Evolutionary conservation across 306 rosid species (phyloP).

Genomic region (Corylus heterophylla): DNA sequence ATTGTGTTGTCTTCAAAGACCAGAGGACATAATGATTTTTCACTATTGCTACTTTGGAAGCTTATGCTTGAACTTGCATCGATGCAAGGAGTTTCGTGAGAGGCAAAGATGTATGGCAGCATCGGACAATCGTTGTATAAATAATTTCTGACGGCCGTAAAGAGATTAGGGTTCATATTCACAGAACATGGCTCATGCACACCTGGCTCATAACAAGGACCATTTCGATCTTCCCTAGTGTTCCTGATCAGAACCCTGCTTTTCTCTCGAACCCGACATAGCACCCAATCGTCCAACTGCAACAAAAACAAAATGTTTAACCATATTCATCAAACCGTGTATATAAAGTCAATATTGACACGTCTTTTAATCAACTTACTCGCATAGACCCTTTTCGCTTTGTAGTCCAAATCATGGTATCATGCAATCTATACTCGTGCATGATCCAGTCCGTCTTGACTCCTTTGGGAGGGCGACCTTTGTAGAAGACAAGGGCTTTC

Average conservation of each 20-base stretch:
- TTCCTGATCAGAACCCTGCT: slow-evolving; percentile 32
- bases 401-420: slow-evolving; percentile 39
- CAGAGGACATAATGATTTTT: slow-evolving; percentile 22
- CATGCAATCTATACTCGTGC: slow-evolving; percentile 74
- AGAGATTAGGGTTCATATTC: slow-evolving; percentile 29
- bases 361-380: slow-evolving; percentile 37
- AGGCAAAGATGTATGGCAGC: slow-evolving; percentile 61
- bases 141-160: slow-evolving; percentile 38
- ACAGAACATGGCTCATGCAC: slow-evolving; percentile 24
- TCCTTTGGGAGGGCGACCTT: slow-evolving; percentile 75
- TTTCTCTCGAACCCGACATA: slow-evolving; percentile 60
- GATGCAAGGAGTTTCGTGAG: slow-evolving; percentile 31
- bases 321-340: too few relatives aligned
- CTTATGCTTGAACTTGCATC: slow-evolving; percentile 39
- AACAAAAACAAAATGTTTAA: neutral
- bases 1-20: neutral
- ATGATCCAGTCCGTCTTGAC: slow-evolving; percentile 76
- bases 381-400: slow-evolving; percentile 59
- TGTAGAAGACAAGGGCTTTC: slow-evolving; percentile 75
- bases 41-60: slow-evolving; percentile 22
- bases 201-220: slow-evolving; percentile 30
- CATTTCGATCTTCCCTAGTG: slow-evolving; percentile 45
- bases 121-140: slow-evolving; percentile 53
- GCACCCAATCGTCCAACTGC: slow-evolving; percentile 81
- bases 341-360: too few relatives aligned